phyloP scores from a whole-genome alignment of 2,329 filamentous ascomycete species.

The Talaromyces sp. region DNA sequence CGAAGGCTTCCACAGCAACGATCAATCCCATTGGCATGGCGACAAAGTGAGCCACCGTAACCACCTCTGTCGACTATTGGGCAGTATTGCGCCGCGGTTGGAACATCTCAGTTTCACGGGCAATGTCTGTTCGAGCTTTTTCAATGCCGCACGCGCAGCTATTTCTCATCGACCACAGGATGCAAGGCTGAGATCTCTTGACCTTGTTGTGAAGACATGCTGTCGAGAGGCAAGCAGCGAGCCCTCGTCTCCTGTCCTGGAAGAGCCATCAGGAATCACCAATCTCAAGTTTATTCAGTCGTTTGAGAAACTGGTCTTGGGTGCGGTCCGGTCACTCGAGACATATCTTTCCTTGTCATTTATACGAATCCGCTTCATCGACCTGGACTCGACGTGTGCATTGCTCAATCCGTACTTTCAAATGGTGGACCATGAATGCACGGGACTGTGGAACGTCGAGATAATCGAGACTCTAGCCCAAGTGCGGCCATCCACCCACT shows the following conservation, averaged over 20 bases:
- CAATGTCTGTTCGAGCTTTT: conserved; percentile 65
- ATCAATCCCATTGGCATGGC: conserved; percentile 51
- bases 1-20: conserved; percentile 66
- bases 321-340: conserved; percentile 57
- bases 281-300: conserved; percentile 67
- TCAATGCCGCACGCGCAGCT: conserved; percentile 52
- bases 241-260: conserved; percentile 42
- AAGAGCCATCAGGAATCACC: conserved; percentile 65
- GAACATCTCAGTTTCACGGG: conserved; percentile 69
- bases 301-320: conserved; percentile 64
- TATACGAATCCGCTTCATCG: conserved; percentile 68
- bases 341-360: conserved; percentile 57
- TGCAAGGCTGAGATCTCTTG: conserved; percentile 56
- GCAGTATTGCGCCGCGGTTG: conserved; percentile 55
- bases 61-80: conserved; percentile 63
- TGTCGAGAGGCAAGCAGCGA: conserved; percentile 45
- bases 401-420: conserved; percentile 70
- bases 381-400: conserved; percentile 66
- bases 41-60: conserved; percentile 48
- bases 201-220: conserved; percentile 70
- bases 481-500: conserved; percentile 55
- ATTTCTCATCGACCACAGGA: conserved; percentile 44
- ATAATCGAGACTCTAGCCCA: conserved; percentile 59
- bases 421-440: conserved; percentile 55
- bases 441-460: conserved; percentile 66